Conservation (phyloP, 805 yeast species). For the Candida ipomoeae region DNA sequence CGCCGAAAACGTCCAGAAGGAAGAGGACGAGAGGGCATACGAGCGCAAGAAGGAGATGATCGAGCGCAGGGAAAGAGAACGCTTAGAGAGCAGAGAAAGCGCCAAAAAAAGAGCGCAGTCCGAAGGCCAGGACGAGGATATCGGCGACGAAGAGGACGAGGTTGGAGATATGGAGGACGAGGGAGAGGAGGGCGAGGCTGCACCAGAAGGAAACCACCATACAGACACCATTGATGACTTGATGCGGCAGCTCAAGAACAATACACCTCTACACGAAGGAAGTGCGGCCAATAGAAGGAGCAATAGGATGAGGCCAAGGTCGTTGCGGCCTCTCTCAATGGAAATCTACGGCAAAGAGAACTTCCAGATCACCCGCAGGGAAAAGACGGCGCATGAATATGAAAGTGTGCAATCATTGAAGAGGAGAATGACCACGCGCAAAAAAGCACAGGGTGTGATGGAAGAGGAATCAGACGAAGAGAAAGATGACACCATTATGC, state of each 20-base stretch:
- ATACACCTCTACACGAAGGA: slow-evolving; percentile 1
- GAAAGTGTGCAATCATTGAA: slow-evolving; percentile 37
- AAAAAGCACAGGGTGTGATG: slow-evolving; percentile 22
- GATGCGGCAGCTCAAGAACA: slow-evolving; percentile 13
- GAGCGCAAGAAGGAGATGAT: slow-evolving; percentile 34
- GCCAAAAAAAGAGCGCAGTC: not conserved
- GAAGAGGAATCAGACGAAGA: slow-evolving; percentile 4
- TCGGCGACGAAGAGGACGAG: slow-evolving; percentile 11
- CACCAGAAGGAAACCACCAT: slow-evolving; percentile 13
- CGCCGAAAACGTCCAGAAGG: slow-evolving; percentile 70
- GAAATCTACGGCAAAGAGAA: slow-evolving; percentile 4
- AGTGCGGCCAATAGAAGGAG: not conserved
- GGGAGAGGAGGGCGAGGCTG: slow-evolving; percentile 12
- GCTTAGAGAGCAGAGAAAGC: slow-evolving; percentile 12
- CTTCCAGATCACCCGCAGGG: slow-evolving; percentile 2
- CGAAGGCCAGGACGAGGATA: slow-evolving; percentile 11
- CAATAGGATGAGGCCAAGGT: not conserved
- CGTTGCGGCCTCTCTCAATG: slow-evolving; percentile 3
- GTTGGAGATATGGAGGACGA: not conserved
- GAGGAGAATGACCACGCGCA: slow-evolving; percentile 36
- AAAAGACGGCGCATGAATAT: slow-evolving; percentile 18
- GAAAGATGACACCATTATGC: slow-evolving; percentile 20
- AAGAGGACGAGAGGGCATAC: slow-evolving; percentile 63
- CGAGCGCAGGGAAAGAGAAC: slow-evolving; percentile 22
- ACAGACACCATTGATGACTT: slow-evolving; percentile 17